Conservation (phyloP, 768 basidiomycete species). For the Coprinopsis marcescibilis region DNA sequence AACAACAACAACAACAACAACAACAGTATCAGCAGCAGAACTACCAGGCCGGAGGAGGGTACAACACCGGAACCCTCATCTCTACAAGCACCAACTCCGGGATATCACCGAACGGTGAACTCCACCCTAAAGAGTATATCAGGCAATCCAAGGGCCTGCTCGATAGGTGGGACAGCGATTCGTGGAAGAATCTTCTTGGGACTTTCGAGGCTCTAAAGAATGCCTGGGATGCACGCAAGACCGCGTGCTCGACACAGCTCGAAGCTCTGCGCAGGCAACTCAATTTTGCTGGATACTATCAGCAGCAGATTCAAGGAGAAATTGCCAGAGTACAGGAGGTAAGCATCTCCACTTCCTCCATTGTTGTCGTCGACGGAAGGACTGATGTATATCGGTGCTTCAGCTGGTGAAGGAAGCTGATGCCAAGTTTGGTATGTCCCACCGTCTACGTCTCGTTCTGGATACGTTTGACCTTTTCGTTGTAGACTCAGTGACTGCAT, state of each 20-base stretch:
- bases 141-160: constrained; percentile 60
- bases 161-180: constrained; percentile 62
- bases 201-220: constrained; percentile 60
- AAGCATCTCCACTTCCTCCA: constrained; percentile 20
- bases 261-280: constrained; percentile 30
- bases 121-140: constrained; percentile 67
- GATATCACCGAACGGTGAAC: constrained; percentile 30
- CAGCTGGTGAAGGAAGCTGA: constrained; percentile 56
- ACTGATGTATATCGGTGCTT: constrained; percentile 1
- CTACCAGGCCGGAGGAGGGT: constrained; percentile 12
- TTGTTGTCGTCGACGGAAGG: neutral
- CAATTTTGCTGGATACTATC: constrained; percentile 38
- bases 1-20: constrained; percentile 14
- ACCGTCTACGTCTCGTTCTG: neutral
- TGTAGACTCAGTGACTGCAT: constrained; percentile 61
- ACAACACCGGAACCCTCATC: constrained; percentile 7
- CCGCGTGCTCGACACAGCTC: constrained; percentile 44
- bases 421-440: constrained; percentile 40
- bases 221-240: constrained; percentile 59
- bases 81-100: constrained; percentile 11
- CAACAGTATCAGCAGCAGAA: too few species aligned
- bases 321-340: constrained; percentile 54
- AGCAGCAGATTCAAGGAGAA: constrained; percentile 49
- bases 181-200: constrained; percentile 67
- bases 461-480: neutral